These are phyloP conservation scores for Alternaria ethzedia DNA, from an alignment of 2,329 filamentous ascomycete species.

Conservation along the genomic window DNA sequence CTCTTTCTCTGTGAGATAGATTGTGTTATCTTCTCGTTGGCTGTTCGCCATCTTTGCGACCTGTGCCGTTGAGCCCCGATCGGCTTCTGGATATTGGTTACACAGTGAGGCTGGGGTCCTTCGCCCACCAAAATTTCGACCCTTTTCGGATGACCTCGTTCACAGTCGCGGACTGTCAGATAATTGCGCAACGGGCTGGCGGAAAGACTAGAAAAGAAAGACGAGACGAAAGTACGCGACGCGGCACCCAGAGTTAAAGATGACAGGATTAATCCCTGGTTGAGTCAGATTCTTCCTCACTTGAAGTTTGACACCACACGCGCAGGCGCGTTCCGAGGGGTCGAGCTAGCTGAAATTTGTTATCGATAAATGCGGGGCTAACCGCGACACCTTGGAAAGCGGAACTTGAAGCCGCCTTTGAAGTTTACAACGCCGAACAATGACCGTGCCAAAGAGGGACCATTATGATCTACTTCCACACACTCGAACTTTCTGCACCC, in stretches of 20 bases:
- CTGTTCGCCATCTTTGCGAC: constrained; percentile 8
- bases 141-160: background rate
- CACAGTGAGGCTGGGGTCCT: background rate
- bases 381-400: background rate
- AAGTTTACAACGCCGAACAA: background rate
- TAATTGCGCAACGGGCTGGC: background rate
- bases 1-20: constrained; percentile 37
- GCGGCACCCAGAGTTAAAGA: too few species aligned
- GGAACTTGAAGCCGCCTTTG: background rate
- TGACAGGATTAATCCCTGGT: background rate
- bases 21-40: constrained; percentile 27
- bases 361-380: constrained; percentile 35
- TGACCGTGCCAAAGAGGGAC: background rate
- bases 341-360: constrained; percentile 15
- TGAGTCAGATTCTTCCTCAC: background rate
- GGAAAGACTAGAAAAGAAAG: background rate
- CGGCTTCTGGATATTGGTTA: background rate
- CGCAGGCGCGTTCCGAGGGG: constrained; percentile 8
- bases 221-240: background rate
- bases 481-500: constrained; percentile 19
- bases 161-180: background rate
- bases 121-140: background rate
- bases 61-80: background rate
- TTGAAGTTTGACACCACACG: background rate
- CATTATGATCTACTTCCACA: constrained; percentile 17